Conservation (phyloP, 495 filamentous ascomycete genomes). For the Daldinia grandis region DNA sequence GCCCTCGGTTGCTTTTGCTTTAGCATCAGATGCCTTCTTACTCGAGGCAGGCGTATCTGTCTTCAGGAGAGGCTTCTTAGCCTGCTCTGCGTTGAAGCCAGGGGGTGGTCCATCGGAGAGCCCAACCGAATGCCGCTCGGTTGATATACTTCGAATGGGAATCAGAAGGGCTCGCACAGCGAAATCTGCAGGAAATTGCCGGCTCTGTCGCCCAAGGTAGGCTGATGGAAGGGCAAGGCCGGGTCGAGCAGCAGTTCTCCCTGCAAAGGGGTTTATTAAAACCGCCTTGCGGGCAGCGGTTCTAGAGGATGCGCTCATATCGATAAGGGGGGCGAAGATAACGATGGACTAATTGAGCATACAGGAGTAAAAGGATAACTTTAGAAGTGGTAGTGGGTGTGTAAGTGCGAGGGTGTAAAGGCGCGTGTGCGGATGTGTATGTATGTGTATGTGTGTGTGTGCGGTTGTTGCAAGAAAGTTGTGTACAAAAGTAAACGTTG, state of each 20-base stretch:
- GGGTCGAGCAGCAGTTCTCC: slow-evolving; percentile 45
- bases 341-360: slow-evolving; percentile 3
- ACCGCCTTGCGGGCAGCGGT: slow-evolving; percentile 64
- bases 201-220: slow-evolving; percentile 40
- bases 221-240: slow-evolving; percentile 41
- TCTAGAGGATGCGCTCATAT: slow-evolving; percentile 69
- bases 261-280: slow-evolving; percentile 61
- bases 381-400: not conserved
- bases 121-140: slow-evolving; percentile 66
- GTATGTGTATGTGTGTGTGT: slow-evolving; percentile 1
- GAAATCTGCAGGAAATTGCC: slow-evolving; percentile 64
- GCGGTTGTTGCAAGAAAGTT: slow-evolving; percentile 4
- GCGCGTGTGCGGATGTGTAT: not conserved
- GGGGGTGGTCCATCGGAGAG: slow-evolving; percentile 77
- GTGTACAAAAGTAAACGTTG: slow-evolving; percentile 18
- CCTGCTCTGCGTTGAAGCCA: slow-evolving; percentile 89
- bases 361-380: not conserved
- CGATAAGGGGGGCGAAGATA: slow-evolving; percentile 10
- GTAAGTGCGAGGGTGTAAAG: not conserved
- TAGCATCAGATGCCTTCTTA: slow-evolving; percentile 51
- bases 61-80: slow-evolving; percentile 81
- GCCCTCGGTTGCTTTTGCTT: slow-evolving; percentile 46
- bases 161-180: slow-evolving; percentile 72
- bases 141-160: slow-evolving; percentile 70
- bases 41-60: slow-evolving; percentile 49